Conservation (phyloP, 768 basidiomycete genomes). For the Scleroderma bovista region DNA sequence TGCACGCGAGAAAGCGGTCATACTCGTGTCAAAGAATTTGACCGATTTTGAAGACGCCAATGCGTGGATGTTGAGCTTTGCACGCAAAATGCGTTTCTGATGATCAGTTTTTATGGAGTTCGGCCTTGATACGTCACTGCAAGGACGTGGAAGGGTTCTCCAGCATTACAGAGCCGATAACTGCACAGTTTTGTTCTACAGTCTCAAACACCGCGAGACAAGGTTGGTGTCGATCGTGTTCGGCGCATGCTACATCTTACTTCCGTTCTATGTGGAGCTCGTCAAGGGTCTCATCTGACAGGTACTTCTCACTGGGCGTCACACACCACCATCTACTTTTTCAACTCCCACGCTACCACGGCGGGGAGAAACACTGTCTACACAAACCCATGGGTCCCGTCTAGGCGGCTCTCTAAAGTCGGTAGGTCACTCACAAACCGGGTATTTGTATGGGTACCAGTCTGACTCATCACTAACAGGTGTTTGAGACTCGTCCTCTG, state of each 20-base stretch:
- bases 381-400: too few relatives aligned
- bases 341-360: too few relatives aligned
- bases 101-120: background rate
- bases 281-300: conserved; percentile 64
- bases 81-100: conserved; percentile 57
- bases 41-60: conserved; percentile 54
- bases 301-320: too few relatives aligned
- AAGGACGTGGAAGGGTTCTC: conserved; percentile 62
- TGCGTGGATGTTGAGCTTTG: conserved; percentile 71
- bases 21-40: conserved; percentile 46
- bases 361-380: too few relatives aligned
- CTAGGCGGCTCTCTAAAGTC: too few relatives aligned
- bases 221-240: conserved; percentile 39
- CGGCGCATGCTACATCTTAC: conserved; percentile 52
- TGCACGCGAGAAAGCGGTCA: conserved; percentile 50
- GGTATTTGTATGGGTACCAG: too few relatives aligned
- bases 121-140: conserved; percentile 81
- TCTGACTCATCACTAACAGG: too few relatives aligned
- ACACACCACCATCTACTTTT: too few relatives aligned
- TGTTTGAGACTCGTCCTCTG: too few relatives aligned
- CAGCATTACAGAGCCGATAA: conserved; percentile 48
- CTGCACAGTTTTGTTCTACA: conserved; percentile 32
- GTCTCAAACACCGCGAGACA: conserved; percentile 1
- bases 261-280: conserved; percentile 53
- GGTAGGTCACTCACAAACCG: too few relatives aligned